Evolutionary conservation across 1,284 basidiomycete species (phyloP).

Genomic region (Pseudozyma tsukubaensis): DNA sequence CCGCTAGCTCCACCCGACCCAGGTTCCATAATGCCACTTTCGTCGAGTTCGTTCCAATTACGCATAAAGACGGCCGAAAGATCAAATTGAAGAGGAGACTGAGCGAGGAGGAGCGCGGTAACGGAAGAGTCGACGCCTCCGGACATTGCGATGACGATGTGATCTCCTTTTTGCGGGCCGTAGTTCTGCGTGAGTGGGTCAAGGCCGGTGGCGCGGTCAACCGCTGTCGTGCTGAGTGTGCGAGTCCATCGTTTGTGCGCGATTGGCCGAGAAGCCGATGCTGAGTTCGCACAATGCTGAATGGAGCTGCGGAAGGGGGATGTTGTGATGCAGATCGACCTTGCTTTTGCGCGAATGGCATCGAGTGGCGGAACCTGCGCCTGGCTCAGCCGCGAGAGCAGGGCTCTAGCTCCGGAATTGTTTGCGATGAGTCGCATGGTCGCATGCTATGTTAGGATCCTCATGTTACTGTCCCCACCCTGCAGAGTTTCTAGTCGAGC

Average conservation of each 20-base stretch:
- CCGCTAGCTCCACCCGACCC: conserved; percentile 71
- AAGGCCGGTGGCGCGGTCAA: not conserved
- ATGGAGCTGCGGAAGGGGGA: not conserved
- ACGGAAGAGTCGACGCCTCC: conserved; percentile 90
- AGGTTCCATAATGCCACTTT: conserved; percentile 72
- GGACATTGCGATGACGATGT: conserved; percentile 89
- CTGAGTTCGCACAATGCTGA: no score
- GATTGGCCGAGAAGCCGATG: not conserved
- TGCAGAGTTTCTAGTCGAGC: not conserved
- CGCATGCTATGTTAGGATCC: not conserved
- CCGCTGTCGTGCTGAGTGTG: not conserved
- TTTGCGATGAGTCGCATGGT: not conserved
- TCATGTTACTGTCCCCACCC: not conserved
- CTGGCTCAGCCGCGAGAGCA: not conserved
- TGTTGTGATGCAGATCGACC: not conserved
- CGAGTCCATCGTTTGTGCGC: not conserved
- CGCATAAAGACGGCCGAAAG: conserved; percentile 89
- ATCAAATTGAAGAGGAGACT: conserved; percentile 72
- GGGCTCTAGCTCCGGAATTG: not conserved
- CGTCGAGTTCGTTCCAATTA: conserved; percentile 79
- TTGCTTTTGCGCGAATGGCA: not conserved
- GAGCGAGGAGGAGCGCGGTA: conserved; percentile 55
- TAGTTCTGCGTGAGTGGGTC: not conserved
- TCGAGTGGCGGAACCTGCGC: not conserved
- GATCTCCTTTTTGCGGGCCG: conserved; percentile 68